These are phyloP conservation scores for Sporothrix phasma DNA, from an alignment of 2,329 filamentous ascomycete species.

Conservation along the genomic window DNA sequence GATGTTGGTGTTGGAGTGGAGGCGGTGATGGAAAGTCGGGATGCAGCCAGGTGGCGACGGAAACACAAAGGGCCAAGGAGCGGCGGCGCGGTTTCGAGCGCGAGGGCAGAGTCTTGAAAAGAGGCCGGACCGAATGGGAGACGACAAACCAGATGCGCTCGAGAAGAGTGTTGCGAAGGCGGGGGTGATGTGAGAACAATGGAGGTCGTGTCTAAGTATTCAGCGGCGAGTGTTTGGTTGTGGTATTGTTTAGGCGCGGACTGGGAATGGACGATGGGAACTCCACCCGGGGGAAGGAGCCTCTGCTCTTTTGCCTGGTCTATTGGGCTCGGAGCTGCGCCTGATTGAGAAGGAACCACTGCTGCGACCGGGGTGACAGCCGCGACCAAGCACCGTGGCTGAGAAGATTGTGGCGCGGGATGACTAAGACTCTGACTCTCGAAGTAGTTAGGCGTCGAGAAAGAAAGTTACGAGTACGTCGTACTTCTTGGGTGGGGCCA, in stretches of 20 bases:
- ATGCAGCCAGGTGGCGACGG: background rate
- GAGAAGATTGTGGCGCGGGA: background rate
- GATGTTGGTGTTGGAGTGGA: background rate
- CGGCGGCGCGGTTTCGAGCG: background rate
- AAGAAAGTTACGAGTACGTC: no score
- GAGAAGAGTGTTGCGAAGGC: background rate
- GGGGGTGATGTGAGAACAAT: background rate
- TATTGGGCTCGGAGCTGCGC: background rate
- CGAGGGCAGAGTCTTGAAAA: background rate
- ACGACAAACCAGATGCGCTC: background rate
- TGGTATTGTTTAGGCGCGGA: constrained; percentile 9
- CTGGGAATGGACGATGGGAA: background rate
- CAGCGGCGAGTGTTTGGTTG: constrained; percentile 4
- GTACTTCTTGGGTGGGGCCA: background rate
- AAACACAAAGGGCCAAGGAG: no score
- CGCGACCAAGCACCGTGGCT: background rate
- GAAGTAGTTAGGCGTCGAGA: no score
- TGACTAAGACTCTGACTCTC: background rate
- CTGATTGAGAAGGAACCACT: background rate
- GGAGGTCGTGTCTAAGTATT: background rate
- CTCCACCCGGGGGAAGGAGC: background rate
- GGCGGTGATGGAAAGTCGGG: background rate
- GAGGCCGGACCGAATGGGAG: background rate
- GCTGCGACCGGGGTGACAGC: background rate
- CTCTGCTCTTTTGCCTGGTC: background rate